Conservation (phyloP, 768 basidiomycete genomes). For the Naganishia vishniacii region DNA sequence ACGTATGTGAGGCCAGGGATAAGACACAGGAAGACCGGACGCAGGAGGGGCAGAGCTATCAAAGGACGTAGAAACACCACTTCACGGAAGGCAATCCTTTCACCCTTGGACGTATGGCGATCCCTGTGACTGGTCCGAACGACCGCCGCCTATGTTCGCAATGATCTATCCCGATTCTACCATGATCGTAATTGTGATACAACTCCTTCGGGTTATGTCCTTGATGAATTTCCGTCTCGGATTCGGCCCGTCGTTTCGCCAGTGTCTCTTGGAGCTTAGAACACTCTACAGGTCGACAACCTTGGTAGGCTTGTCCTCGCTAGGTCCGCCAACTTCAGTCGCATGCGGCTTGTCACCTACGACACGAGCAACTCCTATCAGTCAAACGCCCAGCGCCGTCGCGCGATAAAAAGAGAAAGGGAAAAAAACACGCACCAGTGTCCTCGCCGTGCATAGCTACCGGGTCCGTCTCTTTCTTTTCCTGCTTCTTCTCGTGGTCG, state of each 20-base stretch:
- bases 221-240: not conserved
- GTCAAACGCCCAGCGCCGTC: no score
- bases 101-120: no score
- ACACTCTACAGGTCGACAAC: conserved; percentile 20
- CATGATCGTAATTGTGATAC: not conserved
- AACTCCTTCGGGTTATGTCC: no score
- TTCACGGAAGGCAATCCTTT: no score
- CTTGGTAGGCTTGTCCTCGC: conserved; percentile 19
- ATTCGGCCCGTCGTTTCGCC: no score
- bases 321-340: conserved; percentile 11
- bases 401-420: no score
- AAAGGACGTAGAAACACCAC: not conserved
- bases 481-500: not conserved
- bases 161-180: not conserved
- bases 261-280: no score
- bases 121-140: no score
- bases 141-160: not conserved
- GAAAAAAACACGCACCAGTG: not conserved
- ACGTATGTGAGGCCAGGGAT: not conserved
- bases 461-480: conserved; percentile 16
- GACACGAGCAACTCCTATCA: not conserved
- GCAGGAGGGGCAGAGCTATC: not conserved
- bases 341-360: conserved; percentile 18
- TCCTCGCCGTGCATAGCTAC: conserved; percentile 12
- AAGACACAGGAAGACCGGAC: not conserved